phyloP scores from a whole-genome alignment of 371 early-diverging fungal genomes.

The Mucor indicus region DNA sequence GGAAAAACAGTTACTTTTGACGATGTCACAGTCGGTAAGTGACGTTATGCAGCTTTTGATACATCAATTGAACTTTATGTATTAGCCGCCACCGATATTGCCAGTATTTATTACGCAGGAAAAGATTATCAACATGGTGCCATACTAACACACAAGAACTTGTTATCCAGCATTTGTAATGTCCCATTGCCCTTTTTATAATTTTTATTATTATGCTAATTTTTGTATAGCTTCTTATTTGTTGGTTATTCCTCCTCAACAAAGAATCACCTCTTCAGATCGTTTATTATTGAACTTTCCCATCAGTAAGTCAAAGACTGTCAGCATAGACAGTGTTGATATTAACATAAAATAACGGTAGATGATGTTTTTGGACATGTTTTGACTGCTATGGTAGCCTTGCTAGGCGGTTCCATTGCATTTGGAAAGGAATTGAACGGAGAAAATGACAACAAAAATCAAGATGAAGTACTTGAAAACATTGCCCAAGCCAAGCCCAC shows the following conservation, averaged over 20 bases:
- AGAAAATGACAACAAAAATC: slow-evolving; percentile 41
- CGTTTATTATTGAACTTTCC: slow-evolving; percentile 38
- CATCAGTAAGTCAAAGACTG: slow-evolving; percentile 27
- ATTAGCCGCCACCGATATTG: slow-evolving; percentile 32
- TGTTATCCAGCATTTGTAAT: slow-evolving; percentile 23
- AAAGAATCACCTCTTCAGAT: slow-evolving; percentile 37
- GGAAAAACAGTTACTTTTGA: slow-evolving; percentile 26
- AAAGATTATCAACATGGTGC: slow-evolving; percentile 32
- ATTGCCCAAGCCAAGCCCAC: slow-evolving; percentile 71
- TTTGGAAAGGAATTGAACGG: slow-evolving; percentile 66
- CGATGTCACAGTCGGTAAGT: slow-evolving; percentile 29
- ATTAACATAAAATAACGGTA: background rate
- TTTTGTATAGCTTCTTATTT: slow-evolving; percentile 38
- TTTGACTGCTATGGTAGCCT: slow-evolving; percentile 27
- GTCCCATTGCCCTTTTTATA: no score
- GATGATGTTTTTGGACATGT: slow-evolving; percentile 41
- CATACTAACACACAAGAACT: slow-evolving; percentile 42
- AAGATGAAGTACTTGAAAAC: slow-evolving; percentile 6
- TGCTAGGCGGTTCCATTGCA: slow-evolving; percentile 68
- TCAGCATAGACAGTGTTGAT: background rate
- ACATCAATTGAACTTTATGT: background rate
- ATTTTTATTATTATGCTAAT: no score
- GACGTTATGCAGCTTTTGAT: no score
- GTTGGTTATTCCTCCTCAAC: slow-evolving; percentile 40
- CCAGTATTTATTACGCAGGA: slow-evolving; percentile 33